phyloP scores from a whole-genome alignment of 257 asterid genomes.

The Solanum clarkiae region DNA sequence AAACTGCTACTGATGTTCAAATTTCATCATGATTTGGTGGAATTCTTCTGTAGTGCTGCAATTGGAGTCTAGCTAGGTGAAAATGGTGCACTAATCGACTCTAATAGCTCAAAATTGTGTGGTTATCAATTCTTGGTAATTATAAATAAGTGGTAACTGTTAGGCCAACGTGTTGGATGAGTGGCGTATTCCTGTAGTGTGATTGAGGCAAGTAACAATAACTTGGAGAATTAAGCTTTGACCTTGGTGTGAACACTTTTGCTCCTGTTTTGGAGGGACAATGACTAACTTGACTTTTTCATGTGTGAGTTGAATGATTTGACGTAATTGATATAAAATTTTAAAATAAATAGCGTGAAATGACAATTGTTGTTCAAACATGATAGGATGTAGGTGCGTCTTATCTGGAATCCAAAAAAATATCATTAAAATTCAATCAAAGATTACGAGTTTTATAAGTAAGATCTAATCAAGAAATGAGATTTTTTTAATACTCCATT shows the following conservation, averaged over 20 bases:
- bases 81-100: not conserved
- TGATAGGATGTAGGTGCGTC: not conserved
- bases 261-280: not conserved
- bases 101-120: not conserved
- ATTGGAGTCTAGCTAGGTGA: not conserved
- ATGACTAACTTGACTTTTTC: not conserved
- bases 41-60: not conserved
- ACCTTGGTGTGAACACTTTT: too few species aligned
- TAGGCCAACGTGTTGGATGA: not conserved
- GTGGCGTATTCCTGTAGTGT: not conserved
- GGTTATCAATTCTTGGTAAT: not conserved
- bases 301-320: not conserved
- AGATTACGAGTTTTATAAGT: not conserved
- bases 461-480: not conserved
- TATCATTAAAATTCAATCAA: not conserved
- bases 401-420: not conserved
- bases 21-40: too few species aligned
- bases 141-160: not conserved
- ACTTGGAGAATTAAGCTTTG: not conserved
- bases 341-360: not conserved
- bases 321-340: not conserved
- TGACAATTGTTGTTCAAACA: too few species aligned
- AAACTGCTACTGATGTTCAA: not conserved
- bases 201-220: not conserved
- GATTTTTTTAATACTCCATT: not conserved